Base-by-base conservation (phyloP, 345 rosid genomes). In the Diplotaxis tenuifolia region DNA sequence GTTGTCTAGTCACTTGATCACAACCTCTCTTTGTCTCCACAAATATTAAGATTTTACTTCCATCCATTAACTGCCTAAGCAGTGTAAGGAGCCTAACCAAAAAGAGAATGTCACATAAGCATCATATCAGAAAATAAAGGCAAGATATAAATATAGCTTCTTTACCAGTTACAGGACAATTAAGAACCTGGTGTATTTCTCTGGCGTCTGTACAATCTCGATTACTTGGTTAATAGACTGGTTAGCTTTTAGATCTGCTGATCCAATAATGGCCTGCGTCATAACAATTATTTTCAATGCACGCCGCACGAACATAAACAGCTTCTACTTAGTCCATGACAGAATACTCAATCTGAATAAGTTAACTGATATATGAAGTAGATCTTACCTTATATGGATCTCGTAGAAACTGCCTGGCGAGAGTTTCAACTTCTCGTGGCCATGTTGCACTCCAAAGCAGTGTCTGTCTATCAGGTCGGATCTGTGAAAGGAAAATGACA, bases 391-490 rank as follows among this genome's bases (percentile, higher is more conserved):
- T 94, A 75, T 88, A 91, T 4, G 98, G 86, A 84, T 91, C 88
- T 38, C 84, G 80, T 65, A 94, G 79, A 78, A 94, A 94, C 80
- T 91, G 97, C 79, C 93, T 86, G 1, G 98, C 96, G 57, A 94
- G 84, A 75, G 86, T 73, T 77, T 88, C 97, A 80, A 94, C 97
- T 72, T 91, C 98, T 72, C 80, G 89, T 50, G 97, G 98, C 98
- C 98, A 94, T 72, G 98, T 94, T 68, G 98, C 98, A 82, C 98
- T 94, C 99, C 99, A 95, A 68, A 87, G 91, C 62, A 95, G 79
- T 28, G 97, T 95, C 73, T 95, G 97, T 70, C 99, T 86, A 79
- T 95, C 99, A 55, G 99, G 99, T 66, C 97, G 92, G 72, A 92
- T 88, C 99, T 95, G 85, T 59, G n/a, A 70, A 49, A 47, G n/a